phyloP scores from a whole-genome alignment of 352 stramenopile genomes.

The Globisporangium cystogenes region DNA sequence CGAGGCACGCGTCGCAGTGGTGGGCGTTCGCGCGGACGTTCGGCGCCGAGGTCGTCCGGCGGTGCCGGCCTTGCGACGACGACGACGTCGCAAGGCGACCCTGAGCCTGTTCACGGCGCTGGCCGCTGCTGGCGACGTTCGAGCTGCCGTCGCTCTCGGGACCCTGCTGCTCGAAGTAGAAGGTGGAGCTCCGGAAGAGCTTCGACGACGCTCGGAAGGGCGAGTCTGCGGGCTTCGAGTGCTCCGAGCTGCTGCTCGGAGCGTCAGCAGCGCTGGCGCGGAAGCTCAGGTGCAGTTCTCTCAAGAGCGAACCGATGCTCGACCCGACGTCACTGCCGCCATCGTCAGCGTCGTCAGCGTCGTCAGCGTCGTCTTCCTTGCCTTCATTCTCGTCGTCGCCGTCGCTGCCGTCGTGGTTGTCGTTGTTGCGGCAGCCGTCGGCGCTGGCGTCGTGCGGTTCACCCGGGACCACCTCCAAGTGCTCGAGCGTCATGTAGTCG shows the following conservation, averaged over 20 bases:
- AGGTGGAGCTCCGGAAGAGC: conserved; percentile 9
- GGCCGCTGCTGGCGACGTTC: background rate
- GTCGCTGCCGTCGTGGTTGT: background rate
- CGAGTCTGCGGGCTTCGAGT: background rate
- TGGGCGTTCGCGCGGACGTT: conserved; percentile 18
- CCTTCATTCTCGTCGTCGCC: background rate
- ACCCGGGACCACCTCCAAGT: conserved; percentile 9
- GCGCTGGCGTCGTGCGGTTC: background rate
- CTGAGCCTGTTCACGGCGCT: background rate
- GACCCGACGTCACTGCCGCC: background rate
- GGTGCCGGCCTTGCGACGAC: background rate
- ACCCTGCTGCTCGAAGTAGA: conserved; percentile 4
- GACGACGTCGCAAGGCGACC: background rate
- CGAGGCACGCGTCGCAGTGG: conserved; percentile 68
- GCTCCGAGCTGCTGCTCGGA: conserved; percentile 4
- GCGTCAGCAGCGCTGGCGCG: background rate
- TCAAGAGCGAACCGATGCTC: background rate
- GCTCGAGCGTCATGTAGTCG: conserved; percentile 19
- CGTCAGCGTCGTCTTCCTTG: background rate
- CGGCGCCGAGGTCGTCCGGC: background rate
- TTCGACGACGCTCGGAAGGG: background rate
- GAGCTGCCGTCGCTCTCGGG: background rate
- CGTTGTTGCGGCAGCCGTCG: background rate
- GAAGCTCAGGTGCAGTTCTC: background rate
- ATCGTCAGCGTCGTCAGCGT: background rate